Evolutionary conservation across 768 basidiomycete genomes (phyloP).

Genomic region (Russula emetica): DNA sequence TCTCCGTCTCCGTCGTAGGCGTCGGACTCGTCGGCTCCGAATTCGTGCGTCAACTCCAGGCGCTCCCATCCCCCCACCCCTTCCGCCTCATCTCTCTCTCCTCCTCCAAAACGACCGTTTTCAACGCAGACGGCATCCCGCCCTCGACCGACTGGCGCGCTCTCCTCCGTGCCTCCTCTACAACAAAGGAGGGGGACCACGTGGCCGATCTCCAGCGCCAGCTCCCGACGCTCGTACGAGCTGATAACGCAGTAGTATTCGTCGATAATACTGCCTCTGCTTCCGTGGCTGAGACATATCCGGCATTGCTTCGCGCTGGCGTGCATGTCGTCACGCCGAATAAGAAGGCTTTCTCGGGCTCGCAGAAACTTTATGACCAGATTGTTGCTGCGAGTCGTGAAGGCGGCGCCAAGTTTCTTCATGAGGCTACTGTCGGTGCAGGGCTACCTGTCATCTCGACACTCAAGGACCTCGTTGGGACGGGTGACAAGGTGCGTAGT

Average conservation of each 20-base stretch:
- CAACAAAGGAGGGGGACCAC: constrained; percentile 30
- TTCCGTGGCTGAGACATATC: constrained; percentile 75
- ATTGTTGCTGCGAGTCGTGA: constrained; percentile 59
- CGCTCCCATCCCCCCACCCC: constrained; percentile 51
- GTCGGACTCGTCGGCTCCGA: constrained; percentile 90
- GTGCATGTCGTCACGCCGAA: constrained; percentile 93
- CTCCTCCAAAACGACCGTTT: constrained; percentile 60
- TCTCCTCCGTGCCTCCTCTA: constrained; percentile 47
- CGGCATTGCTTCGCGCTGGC: constrained; percentile 69
- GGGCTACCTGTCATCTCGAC: constrained; percentile 91
- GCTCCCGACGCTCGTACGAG: constrained; percentile 44
- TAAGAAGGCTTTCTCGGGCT: constrained; percentile 91
- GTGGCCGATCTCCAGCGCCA: constrained; percentile 42
- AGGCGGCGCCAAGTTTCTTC: constrained; percentile 64
- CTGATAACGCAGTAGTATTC: constrained; percentile 55
- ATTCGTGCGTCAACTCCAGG: constrained; percentile 74
- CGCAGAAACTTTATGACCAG: constrained; percentile 57
- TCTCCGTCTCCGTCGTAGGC: constrained; percentile 75
- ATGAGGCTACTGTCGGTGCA: constrained; percentile 94
- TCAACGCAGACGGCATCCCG: constrained; percentile 45
- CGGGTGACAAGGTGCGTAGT: constrained; percentile 75
- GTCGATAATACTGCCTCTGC: constrained; percentile 94
- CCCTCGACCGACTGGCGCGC: constrained; percentile 42
- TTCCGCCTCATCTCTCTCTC: constrained; percentile 67
- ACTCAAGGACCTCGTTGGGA: constrained; percentile 84